phyloP scores from a whole-genome alignment of 306 rosid genomes.

The Ormosia semicastrata region DNA sequence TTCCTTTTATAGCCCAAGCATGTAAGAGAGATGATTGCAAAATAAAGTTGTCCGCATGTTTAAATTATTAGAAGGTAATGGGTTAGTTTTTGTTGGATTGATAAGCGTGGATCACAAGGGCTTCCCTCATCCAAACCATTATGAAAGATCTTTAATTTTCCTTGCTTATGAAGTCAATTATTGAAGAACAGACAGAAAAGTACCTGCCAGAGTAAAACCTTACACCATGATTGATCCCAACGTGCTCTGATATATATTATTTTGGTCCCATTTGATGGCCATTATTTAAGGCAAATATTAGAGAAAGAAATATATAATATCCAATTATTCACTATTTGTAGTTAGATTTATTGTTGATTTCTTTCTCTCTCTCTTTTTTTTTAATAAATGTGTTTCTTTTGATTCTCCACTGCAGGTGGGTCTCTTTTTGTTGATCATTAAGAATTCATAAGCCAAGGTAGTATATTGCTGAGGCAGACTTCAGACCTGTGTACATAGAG shows the following conservation, averaged over 20 bases:
- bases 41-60: background rate
- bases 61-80: background rate
- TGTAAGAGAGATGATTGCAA: background rate
- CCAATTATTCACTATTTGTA: background rate
- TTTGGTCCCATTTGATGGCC: constrained; percentile 1
- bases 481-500: background rate
- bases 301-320: background rate
- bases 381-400: background rate
- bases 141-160: background rate
- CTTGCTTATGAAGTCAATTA: background rate
- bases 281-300: background rate
- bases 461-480: background rate
- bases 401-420: background rate
- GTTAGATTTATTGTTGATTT: background rate
- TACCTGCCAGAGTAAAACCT: background rate
- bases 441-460: too few relatives aligned
- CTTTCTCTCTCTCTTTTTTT: too few relatives aligned
- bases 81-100: background rate
- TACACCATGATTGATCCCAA: background rate
- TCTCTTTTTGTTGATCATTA: background rate
- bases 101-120: background rate
- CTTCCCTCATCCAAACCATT: background rate
- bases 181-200: background rate
- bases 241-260: background rate
- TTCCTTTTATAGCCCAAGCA: constrained; percentile 5